Base-by-base conservation (phyloP, 1,284 basidiomycete species). In the Laetiporus sulphureus region DNA sequence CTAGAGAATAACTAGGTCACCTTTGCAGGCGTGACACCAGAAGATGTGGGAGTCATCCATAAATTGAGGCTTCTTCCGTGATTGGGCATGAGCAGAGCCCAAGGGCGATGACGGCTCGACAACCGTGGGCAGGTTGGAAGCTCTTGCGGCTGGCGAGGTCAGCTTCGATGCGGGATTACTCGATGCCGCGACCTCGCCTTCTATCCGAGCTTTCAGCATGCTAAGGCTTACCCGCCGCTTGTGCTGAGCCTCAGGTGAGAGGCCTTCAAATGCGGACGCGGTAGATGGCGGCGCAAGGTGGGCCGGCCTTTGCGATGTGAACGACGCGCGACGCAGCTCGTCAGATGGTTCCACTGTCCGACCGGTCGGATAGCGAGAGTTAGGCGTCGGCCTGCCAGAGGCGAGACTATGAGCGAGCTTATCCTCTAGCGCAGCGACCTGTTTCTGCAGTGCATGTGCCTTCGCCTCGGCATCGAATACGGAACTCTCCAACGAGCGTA, bases 201-300 rank as follows among this genome's bases (percentile, higher is more conserved):
- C 86, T 60, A 94, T 92, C 32, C 91, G 77, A 20, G 88, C 90
- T 59, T 91, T 91, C 40, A 94, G 76, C 77, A 92, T 91, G 55
- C 80, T 80, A 46, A 94, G 65, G 59, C 88, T 91, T 46, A 90
- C 79, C 54, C 83, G 79, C 40, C 91, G 82, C 58, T 91, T 91
- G 62, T 92, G 89, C 29, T 79, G 69, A 23, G 86, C 83, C 57
- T 87, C 80, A 0, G 83, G 75, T 1, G 86, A 80, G 32, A 93
- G 69, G 35, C 57, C 57, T 35, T 58, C 56, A 45, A 60, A 58
- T 10, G 50, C 45, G 10, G 57, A 46, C 8, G 46, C 30, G 13
- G 52, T 72, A n/a, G n/a, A n/a, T 72, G 74, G 23, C 11, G 66
- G 49, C 16, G 62, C 58, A 46, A 36, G 61, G 54, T 42, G 55